Percentiles rank a stretch among this genome's conserved stretches.
These are phyloP conservation scores for Plenodomus biglobosus DNA, from an alignment of 2,329 filamentous ascomycete species.

Conservation along the genomic window DNA sequence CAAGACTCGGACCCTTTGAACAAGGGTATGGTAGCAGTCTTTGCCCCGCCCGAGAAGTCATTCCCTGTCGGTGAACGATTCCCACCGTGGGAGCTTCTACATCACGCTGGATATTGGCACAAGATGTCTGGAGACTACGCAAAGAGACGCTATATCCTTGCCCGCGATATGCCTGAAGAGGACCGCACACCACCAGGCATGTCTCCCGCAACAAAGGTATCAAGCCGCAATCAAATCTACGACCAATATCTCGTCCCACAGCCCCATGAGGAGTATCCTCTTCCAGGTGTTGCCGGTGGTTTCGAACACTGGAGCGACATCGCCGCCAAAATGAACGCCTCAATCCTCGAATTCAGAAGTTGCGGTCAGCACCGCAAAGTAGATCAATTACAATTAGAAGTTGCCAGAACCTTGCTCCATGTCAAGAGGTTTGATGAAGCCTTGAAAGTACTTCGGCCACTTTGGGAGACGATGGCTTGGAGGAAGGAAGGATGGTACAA, in stretches of 20 bases:
- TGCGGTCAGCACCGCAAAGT: conserved; percentile 57
- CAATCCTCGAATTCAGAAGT: conserved; percentile 55
- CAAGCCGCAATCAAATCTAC: conserved; percentile 56
- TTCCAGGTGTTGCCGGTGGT: conserved; percentile 45
- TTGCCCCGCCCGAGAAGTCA: conserved; percentile 55
- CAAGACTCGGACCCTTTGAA: conserved; percentile 31
- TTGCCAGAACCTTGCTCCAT: conserved; percentile 57
- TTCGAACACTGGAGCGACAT: conserved; percentile 58
- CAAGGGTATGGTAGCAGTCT: conserved; percentile 43
- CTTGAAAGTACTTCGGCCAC: conserved; percentile 52
- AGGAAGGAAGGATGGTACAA: conserved; percentile 62
- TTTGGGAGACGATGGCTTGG: conserved; percentile 62
- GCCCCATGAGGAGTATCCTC: conserved; percentile 57
- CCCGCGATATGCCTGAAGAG: conserved; percentile 60
- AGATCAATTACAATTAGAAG: conserved; percentile 57
- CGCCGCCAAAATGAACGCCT: conserved; percentile 49
- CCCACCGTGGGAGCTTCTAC: conserved; percentile 61
- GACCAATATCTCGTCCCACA: conserved; percentile 64
- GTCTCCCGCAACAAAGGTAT: conserved; percentile 58
- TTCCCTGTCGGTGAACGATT: conserved; percentile 52
- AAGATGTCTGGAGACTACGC: conserved; percentile 57
- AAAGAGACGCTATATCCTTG: conserved; percentile 53
- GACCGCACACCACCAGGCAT: conserved; percentile 59
- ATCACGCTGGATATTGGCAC: conserved; percentile 66
- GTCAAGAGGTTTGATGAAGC: conserved; percentile 55